Percentiles rank a stretch among this genome's conserved stretches.
Conservation (phyloP, 176 grass and related monocot genomes). For the Chloris gayana region DNA sequence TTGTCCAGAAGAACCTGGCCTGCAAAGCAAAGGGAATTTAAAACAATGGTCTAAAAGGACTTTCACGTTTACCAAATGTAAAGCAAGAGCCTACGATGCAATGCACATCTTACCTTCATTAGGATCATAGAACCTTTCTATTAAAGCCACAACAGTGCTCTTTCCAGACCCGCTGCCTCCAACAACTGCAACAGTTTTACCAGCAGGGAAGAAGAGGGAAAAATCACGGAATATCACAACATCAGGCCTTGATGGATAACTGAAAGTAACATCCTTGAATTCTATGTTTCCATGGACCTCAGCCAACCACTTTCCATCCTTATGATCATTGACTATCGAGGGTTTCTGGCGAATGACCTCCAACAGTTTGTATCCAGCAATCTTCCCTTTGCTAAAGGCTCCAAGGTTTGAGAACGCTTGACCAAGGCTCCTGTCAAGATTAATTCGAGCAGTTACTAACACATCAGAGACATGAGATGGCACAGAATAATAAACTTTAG, state of each 20-base stretch:
- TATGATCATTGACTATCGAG: conserved; percentile 75
- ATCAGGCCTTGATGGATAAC: conserved; percentile 95
- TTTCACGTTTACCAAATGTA: background rate
- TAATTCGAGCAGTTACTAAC: background rate
- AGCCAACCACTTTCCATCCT: conserved; percentile 85
- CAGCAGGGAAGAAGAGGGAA: conserved; percentile 95
- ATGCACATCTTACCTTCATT: conserved; percentile 67
- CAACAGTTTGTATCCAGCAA: conserved; percentile 91
- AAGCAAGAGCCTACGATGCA: background rate
- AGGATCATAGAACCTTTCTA: conserved; percentile 99
- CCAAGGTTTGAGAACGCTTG: conserved; percentile 98
- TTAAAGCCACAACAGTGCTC: conserved; percentile 93
- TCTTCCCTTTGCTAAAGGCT: conserved; percentile 98
- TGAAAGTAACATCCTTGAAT: conserved; percentile 99
- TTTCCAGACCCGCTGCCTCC: conserved; percentile 99
- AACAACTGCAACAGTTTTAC: conserved; percentile 90
- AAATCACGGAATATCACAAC: conserved; percentile 95
- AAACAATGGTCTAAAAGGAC: background rate
- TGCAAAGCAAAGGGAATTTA: conserved; percentile 38
- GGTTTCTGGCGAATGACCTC: conserved; percentile 94
- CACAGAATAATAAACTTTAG: conserved; percentile 11
- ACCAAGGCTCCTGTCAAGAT: conserved; percentile 82
- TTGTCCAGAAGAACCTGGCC: conserved; percentile 95
- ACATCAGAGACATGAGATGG: background rate
- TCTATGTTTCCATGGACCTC: conserved; percentile 98